Percentiles rank a stretch among this genome's conserved stretches.
Conservation (phyloP, 306 rosid species). For the Citrullus mucosospermus region DNA sequence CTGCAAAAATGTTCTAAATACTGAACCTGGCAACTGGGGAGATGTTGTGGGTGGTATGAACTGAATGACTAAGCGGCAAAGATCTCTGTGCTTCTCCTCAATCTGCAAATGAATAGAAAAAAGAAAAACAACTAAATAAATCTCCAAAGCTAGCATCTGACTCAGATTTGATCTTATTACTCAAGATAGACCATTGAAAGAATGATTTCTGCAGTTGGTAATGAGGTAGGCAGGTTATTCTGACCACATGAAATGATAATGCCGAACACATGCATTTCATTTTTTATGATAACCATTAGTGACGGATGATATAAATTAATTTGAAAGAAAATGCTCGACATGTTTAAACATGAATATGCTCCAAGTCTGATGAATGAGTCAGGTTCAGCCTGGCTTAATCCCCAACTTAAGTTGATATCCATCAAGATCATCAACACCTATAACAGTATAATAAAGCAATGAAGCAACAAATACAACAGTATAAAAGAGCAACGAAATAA, state of each 20-base stretch:
- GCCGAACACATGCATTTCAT: neutral
- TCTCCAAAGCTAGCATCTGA: neutral
- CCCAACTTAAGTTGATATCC: neutral
- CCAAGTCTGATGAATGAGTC: neutral
- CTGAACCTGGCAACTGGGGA: constrained; percentile 87
- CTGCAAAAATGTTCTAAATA: constrained; percentile 71
- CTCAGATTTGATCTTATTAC: neutral
- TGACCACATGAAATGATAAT: neutral
- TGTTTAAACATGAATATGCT: neutral
- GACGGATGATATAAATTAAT: neutral
- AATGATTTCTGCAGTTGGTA: neutral
- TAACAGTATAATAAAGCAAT: neutral
- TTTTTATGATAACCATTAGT: neutral
- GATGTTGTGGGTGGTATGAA: constrained; percentile 77
- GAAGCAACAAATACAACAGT: neutral
- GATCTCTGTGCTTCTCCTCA: constrained; percentile 97
- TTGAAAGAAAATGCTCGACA: neutral
- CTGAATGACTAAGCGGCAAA: constrained; percentile 81
- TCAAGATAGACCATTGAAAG: neutral
- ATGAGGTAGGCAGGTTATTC: neutral
- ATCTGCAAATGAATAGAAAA: constrained; percentile 27
- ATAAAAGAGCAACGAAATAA: neutral
- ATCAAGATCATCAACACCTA: neutral
- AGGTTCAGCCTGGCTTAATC: neutral
- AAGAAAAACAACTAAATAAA: neutral